Evolutionary conservation across 495 filamentous ascomycete species (phyloP).

Genomic region (Talaromyces proteolyticus): DNA sequence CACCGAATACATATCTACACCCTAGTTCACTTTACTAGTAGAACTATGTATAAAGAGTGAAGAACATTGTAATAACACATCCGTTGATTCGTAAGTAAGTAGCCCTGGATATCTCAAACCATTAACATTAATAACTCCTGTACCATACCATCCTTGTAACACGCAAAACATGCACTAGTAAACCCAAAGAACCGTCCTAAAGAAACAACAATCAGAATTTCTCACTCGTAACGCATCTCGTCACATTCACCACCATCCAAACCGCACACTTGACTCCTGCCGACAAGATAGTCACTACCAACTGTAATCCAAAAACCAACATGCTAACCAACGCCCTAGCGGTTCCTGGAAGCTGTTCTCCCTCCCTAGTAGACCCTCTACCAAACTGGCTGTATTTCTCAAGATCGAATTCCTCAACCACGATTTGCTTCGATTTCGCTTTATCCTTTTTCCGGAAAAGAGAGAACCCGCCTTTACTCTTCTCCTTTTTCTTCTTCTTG

Average conservation of each 20-base stretch:
- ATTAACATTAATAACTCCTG: too few relatives aligned
- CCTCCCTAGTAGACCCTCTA: constrained; percentile 24
- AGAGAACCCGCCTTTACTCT: constrained; percentile 1
- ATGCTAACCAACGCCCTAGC: constrained; percentile 26
- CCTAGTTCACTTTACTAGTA: neutral
- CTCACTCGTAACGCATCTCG: constrained; percentile 34
- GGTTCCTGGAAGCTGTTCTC: constrained; percentile 31
- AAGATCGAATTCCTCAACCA: constrained; percentile 39
- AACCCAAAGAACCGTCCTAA: too few relatives aligned
- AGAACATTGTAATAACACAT: too few relatives aligned
- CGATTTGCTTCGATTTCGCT: constrained; percentile 17
- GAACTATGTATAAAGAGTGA: too few relatives aligned
- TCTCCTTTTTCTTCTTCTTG: constrained; percentile 11
- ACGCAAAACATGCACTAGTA: too few relatives aligned
- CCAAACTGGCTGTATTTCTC: constrained; percentile 38
- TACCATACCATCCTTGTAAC: too few relatives aligned
- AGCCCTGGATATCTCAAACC: too few relatives aligned
- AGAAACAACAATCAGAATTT: constrained; percentile 20
- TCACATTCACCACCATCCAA: constrained; percentile 32
- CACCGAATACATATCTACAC: neutral
- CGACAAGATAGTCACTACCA: constrained; percentile 29
- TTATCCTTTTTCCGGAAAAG: constrained; percentile 7
- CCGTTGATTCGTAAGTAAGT: too few relatives aligned
- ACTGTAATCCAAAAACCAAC: constrained; percentile 32
- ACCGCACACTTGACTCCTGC: constrained; percentile 30